Conservation (phyloP, 192 early-diverging fungal genomes). For the Backusella morwellensis region DNA sequence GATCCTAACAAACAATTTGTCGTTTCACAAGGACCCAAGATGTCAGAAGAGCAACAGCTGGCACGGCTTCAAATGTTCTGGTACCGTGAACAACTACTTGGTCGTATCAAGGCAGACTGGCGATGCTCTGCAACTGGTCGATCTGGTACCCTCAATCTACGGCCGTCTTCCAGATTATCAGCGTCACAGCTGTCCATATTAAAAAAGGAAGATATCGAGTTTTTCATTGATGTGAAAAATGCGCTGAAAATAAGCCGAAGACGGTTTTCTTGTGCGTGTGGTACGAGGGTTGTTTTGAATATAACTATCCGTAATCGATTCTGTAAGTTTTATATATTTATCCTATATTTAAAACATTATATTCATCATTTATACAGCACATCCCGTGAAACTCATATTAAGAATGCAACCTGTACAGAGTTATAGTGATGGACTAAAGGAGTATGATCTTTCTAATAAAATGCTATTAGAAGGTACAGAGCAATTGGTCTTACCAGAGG, state of each 20-base stretch:
- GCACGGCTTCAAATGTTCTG: conserved; percentile 65
- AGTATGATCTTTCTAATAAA: conserved; percentile 48
- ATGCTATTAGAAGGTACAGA: conserved; percentile 53
- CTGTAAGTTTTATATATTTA: conserved; percentile 34
- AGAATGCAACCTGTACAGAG: conserved; percentile 57
- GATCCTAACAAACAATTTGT: conserved; percentile 76
- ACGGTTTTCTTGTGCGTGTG: conserved; percentile 44
- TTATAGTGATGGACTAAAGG: conserved; percentile 50
- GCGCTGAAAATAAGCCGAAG: conserved; percentile 4
- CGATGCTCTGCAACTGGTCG: conserved; percentile 48
- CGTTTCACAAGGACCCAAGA: conserved; percentile 53
- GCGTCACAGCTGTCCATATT: conserved; percentile 56
- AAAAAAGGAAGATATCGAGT: conserved; percentile 60
- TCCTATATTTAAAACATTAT: too few relatives aligned
- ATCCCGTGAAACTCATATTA: conserved; percentile 45
- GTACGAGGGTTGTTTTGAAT: conserved; percentile 44
- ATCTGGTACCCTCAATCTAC: conserved; percentile 53
- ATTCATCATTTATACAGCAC: conserved; percentile 3
- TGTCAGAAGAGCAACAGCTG: conserved; percentile 52
- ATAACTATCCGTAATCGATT: conserved; percentile 47
- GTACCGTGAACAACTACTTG: conserved; percentile 68
- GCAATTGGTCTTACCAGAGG: conserved; percentile 51
- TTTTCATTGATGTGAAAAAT: conserved; percentile 41
- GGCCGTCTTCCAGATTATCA: conserved; percentile 49
- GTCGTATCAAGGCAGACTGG: conserved; percentile 47